Conservation (phyloP, 306 rosid species). For the Mimosa bimucronata region DNA sequence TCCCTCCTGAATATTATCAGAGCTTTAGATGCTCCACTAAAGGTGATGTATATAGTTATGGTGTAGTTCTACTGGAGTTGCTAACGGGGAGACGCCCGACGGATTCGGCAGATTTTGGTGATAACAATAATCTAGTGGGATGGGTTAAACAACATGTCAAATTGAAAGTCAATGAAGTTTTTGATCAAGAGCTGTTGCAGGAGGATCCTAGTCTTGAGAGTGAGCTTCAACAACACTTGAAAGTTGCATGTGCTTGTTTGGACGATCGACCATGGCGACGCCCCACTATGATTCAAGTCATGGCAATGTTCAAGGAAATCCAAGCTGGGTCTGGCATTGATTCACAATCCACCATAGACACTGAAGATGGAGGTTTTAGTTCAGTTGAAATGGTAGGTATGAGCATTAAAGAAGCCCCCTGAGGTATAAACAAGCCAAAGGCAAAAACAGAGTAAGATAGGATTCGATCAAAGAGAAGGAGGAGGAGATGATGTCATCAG, state of each 20-base stretch:
- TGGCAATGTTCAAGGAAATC: slow-evolving; percentile 92
- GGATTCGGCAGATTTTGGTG: slow-evolving; percentile 90
- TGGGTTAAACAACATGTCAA: slow-evolving; percentile 98
- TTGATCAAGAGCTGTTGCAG: slow-evolving; percentile 80
- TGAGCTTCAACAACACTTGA: slow-evolving; percentile 85
- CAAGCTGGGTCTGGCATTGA: slow-evolving; percentile 93
- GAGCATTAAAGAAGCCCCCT: slow-evolving; percentile 90
- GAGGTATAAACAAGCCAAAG: slow-evolving; percentile 64
- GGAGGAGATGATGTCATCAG: slow-evolving; percentile 50
- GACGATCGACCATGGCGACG: slow-evolving; percentile 82
- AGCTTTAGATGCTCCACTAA: slow-evolving; percentile 90
- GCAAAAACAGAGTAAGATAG: slow-evolving; percentile 13
- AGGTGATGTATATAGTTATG: slow-evolving; percentile 95
- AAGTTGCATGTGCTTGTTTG: slow-evolving; percentile 86
- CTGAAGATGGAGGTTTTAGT: slow-evolving; percentile 62
- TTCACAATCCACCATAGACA: slow-evolving; percentile 74
- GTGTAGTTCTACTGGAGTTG: slow-evolving; percentile 90
- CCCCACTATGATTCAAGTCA: slow-evolving; percentile 90
- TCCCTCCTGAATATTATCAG: slow-evolving; percentile 97
- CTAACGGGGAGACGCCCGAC: slow-evolving; percentile 90
- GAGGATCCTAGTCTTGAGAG: slow-evolving; percentile 81
- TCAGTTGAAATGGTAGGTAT: slow-evolving; percentile 74
- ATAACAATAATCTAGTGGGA: slow-evolving; percentile 96
- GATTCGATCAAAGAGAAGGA: slow-evolving; percentile 41
- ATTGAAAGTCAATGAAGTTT: slow-evolving; percentile 72